These are phyloP conservation scores for Chaetomium olivaceum DNA, from an alignment of 2,329 filamentous ascomycete genomes.

Conservation along the genomic window DNA sequence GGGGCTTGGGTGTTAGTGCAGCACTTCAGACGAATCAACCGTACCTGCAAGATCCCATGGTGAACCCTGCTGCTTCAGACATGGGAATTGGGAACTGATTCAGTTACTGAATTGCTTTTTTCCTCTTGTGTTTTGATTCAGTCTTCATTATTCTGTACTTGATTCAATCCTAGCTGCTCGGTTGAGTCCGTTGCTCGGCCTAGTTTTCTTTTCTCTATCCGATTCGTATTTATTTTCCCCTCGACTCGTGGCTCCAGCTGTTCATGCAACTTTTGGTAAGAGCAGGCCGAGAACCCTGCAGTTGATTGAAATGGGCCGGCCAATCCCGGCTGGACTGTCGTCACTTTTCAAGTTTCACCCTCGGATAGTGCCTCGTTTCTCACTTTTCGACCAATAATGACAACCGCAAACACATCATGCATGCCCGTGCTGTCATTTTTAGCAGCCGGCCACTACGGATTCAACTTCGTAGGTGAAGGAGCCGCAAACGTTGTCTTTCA, in stretches of 20 bases:
- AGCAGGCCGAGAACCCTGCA: not conserved
- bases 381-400: not conserved
- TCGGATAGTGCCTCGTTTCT: not conserved
- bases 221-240: no score
- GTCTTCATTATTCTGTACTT: no score
- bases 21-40: not conserved
- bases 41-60: not conserved
- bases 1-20: no score
- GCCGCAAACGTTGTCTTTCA: slow-evolving; percentile 76
- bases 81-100: not conserved
- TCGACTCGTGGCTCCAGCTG: no score
- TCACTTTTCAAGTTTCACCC: not conserved
- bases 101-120: no score
- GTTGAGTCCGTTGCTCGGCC: no score
- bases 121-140: no score
- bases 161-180: no score
- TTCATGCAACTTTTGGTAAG: not conserved
- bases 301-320: not conserved
- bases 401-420: not conserved
- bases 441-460: slow-evolving; percentile 18
- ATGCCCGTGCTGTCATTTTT: not conserved
- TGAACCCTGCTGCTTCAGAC: slow-evolving; percentile 4
- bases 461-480: slow-evolving; percentile 62
- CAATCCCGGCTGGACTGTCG: not conserved
- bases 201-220: not conserved